phyloP scores from a whole-genome alignment of 1,284 basidiomycete genomes.

The Entoloma clypeatum region DNA sequence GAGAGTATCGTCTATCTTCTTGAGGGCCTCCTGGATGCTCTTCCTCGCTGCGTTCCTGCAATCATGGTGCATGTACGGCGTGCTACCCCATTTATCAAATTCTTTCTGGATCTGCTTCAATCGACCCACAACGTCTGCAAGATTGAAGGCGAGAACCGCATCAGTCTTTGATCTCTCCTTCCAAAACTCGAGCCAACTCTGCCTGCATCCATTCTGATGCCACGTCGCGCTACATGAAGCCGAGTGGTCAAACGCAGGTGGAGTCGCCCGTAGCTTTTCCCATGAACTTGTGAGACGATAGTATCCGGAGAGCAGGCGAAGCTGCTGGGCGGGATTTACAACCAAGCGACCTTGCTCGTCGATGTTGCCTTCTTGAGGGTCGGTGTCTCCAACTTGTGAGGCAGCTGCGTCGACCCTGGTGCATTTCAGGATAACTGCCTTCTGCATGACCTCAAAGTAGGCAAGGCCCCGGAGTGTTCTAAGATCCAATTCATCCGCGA shows the following conservation, averaged over 20 bases:
- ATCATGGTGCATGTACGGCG: constrained; percentile 71
- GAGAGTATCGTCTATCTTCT: constrained; percentile 49
- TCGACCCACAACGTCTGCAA: constrained; percentile 61
- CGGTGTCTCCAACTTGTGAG: constrained; percentile 7
- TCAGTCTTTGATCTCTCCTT: constrained; percentile 63
- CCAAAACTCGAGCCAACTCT: constrained; percentile 67
- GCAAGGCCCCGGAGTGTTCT: constrained; percentile 54
- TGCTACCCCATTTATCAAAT: constrained; percentile 62
- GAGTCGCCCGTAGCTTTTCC: constrained; percentile 53
- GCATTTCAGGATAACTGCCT: constrained; percentile 43
- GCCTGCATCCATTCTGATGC: constrained; percentile 64
- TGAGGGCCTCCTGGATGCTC: constrained; percentile 50
- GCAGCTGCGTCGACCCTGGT: constrained; percentile 25
- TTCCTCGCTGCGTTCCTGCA: constrained; percentile 55
- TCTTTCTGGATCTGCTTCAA: constrained; percentile 56
- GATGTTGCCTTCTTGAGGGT: constrained; percentile 27
- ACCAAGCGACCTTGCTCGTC: constrained; percentile 42
- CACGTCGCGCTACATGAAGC: constrained; percentile 58
- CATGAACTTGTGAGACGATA: constrained; percentile 59
- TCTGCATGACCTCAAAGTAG: constrained; percentile 68
- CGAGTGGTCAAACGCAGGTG: constrained; percentile 57
- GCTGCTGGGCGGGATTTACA: constrained; percentile 51
- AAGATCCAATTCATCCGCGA: constrained; percentile 63
- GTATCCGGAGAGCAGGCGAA: constrained; percentile 62
- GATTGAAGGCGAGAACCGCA: constrained; percentile 47